Evolutionary conservation across 164 flowering plant species (phyloP), one percentile per base, ranked within the genome.

Genomic region (Magnolia officinalis): DNA sequence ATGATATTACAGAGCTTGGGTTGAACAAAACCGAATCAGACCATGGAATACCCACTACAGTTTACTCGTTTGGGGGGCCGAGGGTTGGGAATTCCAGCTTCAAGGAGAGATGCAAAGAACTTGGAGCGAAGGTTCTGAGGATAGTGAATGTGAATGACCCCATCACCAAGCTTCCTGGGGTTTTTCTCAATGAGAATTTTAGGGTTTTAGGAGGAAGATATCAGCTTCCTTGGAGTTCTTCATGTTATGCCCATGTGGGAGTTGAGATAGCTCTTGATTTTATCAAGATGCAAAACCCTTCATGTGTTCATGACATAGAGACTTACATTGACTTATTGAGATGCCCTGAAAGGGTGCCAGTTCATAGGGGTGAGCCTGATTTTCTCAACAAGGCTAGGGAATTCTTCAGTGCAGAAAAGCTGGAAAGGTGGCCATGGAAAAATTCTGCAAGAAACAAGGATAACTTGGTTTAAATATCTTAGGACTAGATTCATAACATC

Each of bases 31-130:
- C 21, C 8, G 65, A 20, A 18, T 58, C 81, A 68, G 58, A 49
- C 11, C 65, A 63, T 2, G 71, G 79, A 3, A 78, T 87, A 18
- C 93, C 94, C 0, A 66, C 90, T 2, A 88, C 96, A 0, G 96
- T 93, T 1, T 89, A 85, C 74, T 91, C 98, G 0, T 93, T 87
- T 21, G 98, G 87, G 1, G 98, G 98, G 4, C 98, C 98, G 0
- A 87, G 98, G 58, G 96, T 91, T 0, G 98, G 98, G 26, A 93
- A 93, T 74, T 73, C 78, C 2, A 79, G 82, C 4, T 93, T 93
- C 81, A 93, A 89, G 75, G 76, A 84, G 66, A 77, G 98, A 66
- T 90, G 92, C 14, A 92, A 89, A 7, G 92, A 89, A 71, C 72
- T 91, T 70, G 94, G 94, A 1, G 89, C 90, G 4, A 93, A 88